Evolutionary conservation across 805 yeast genomes (phyloP).

Genomic region (Metschnikowia cerradonensis): DNA sequence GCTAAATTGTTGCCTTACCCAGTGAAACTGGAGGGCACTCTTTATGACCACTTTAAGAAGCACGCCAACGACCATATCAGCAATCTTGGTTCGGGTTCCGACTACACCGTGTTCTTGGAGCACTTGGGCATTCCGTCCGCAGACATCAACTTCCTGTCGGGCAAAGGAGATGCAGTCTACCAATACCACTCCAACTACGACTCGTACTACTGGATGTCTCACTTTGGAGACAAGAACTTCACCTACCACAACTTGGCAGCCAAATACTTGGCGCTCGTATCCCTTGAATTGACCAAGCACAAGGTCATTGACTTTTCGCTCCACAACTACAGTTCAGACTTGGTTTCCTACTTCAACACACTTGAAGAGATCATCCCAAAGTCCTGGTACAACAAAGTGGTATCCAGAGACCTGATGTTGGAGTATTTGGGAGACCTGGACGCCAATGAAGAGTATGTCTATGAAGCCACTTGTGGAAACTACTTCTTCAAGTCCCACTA

Average conservation of each 20-base stretch:
- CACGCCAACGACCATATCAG: slow-evolving; percentile 28
- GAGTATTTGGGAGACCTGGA: slow-evolving; percentile 10
- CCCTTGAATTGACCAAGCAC: slow-evolving; percentile 51
- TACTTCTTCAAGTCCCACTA: slow-evolving; percentile 5
- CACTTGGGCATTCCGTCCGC: slow-evolving; percentile 66
- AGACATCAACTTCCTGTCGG: slow-evolving; percentile 31
- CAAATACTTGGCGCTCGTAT: slow-evolving; percentile 54
- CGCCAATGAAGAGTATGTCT: slow-evolving; percentile 11
- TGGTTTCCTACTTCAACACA: slow-evolving; percentile 35
- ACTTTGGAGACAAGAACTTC: slow-evolving; percentile 49
- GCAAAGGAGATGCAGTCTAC: slow-evolving; percentile 45
- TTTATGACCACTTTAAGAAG: slow-evolving; percentile 48
- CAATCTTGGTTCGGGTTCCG: slow-evolving; percentile 31
- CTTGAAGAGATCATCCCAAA: slow-evolving; percentile 29
- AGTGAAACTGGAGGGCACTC: slow-evolving; percentile 12
- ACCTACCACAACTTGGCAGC: slow-evolving; percentile 54
- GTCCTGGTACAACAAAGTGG: slow-evolving; percentile 27
- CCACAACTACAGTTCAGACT: slow-evolving; percentile 43
- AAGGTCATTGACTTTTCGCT: slow-evolving; percentile 52
- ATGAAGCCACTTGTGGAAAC: slow-evolving; percentile 6
- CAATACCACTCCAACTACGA: slow-evolving; percentile 60
- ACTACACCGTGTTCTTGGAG: slow-evolving; percentile 57
- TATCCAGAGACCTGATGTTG: slow-evolving; percentile 7
- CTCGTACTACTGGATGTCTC: slow-evolving; percentile 51
- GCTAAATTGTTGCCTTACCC: slow-evolving; percentile 18